Evolutionary conservation across 306 rosid genomes (phyloP), one percentile per base, ranked within the genome.

Genomic region (Dryas octopetala): DNA sequence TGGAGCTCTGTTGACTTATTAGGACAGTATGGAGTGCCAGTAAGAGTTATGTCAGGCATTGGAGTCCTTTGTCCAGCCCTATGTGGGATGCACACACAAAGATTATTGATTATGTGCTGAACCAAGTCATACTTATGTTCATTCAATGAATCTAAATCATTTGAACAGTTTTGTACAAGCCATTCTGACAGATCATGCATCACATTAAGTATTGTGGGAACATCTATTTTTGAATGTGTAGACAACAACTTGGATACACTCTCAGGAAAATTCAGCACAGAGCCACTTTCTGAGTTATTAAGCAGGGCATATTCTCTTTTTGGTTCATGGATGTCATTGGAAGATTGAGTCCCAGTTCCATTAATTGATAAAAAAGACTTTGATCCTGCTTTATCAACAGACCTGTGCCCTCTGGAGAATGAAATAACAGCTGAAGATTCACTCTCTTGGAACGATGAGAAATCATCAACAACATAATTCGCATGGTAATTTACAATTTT

Each of bases 131-230:
- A 45, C 66, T 79, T 84, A 63, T 84, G 76, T 38, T 79, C 84
- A 57, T 73, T 50, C 71, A 53, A 62, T 72, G 87, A 79, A 71
- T 78, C 76, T 48, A 66, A 66, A 68, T 81, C 81, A 62, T 76
- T 69, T 38, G 74, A 62, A 68, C 76, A 65, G 13, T 82, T 80
- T 75, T 85, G 83, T 68, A 84, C 83, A 73, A 88, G 89, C 79
- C 80, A 73, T 70, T 87, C 86, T 70, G 91, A 89, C 77, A 91
- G 84, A 82, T 58, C 79, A 77, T 73, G 88, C 83, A 88, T 87
- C 70, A 83, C 66, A 54, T 71, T 64, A 67, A 90, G 72, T 76
- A 86, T 50, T 52, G 9, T 66, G 48, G 71, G 72, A 54, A 72
- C 82, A 85, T 85, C 88, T 32, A 76, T 73, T 72, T 74, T 79